Evolutionary conservation across 2,329 filamentous ascomycete genomes (phyloP).

Genomic region (Mollisia scopiformis): DNA sequence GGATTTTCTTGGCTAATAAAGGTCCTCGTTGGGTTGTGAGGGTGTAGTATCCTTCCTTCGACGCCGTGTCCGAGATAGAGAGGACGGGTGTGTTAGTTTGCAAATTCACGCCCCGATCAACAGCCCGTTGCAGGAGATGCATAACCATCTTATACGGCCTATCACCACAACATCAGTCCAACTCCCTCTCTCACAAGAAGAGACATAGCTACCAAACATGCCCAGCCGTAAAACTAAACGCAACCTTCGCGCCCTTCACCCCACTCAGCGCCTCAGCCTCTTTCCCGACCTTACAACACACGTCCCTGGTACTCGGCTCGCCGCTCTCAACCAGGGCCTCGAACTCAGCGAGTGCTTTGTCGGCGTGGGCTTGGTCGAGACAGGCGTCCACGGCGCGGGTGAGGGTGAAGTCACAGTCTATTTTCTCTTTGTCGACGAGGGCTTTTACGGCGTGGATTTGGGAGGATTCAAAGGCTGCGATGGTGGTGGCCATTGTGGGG

Average conservation of each 20-base stretch:
- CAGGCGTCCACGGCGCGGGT: constrained; percentile 10
- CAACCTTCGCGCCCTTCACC: constrained; percentile 21
- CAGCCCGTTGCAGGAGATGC: constrained; percentile 51
- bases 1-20: constrained; percentile 54
- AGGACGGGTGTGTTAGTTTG: constrained; percentile 55
- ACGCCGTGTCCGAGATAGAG: constrained; percentile 19
- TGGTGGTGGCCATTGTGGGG: constrained; percentile 7
- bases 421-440: constrained; percentile 12
- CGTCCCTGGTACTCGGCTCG: constrained; percentile 11
- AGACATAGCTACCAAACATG: constrained; percentile 41
- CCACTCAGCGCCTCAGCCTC: constrained; percentile 11
- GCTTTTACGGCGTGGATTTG: constrained; percentile 9
- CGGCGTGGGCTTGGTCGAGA: constrained; percentile 9
- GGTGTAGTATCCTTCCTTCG: constrained; percentile 42
- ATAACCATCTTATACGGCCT: constrained; percentile 61
- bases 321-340: constrained; percentile 5
- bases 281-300: constrained; percentile 5
- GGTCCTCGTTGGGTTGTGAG: constrained; percentile 56
- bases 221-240: constrained; percentile 21
- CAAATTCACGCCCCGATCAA: constrained; percentile 48
- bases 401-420: constrained; percentile 12
- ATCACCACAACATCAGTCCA: not conserved
- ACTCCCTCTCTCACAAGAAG: not conserved
- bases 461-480: constrained; percentile 8
- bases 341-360: constrained; percentile 5